Conservation (phyloP, 805 yeast genomes). For the Hanseniaspora thailandica region DNA sequence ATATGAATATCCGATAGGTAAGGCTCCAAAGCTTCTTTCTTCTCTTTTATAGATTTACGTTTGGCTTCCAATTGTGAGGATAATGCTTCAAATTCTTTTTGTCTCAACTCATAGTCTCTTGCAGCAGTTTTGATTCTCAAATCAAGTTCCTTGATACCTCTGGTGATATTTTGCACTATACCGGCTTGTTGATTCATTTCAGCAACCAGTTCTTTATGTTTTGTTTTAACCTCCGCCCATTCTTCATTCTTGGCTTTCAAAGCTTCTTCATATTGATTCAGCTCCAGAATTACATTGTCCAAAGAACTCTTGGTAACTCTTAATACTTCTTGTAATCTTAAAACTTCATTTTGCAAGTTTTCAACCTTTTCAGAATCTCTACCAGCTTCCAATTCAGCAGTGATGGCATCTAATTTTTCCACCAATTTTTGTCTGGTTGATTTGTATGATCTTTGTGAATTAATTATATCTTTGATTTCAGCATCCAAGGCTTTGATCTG, state of each 20-base stretch:
- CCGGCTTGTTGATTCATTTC: constrained; percentile 8
- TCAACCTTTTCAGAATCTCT: constrained; percentile 25
- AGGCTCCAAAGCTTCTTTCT: neutral
- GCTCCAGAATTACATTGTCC: constrained; percentile 21
- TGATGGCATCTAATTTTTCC: constrained; percentile 21
- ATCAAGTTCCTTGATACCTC: neutral
- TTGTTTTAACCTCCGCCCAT: constrained; percentile 19
- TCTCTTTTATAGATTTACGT: neutral
- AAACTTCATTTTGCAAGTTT: constrained; percentile 21
- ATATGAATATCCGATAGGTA: neutral
- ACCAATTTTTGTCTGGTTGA: constrained; percentile 23
- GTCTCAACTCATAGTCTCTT: neutral
- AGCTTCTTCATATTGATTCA: constrained; percentile 19
- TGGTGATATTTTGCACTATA: neutral
- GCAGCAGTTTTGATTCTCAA: neutral
- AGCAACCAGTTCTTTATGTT: constrained; percentile 12
- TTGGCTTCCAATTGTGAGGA: no score
- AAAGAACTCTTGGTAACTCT: constrained; percentile 23
- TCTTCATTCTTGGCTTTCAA: constrained; percentile 19
- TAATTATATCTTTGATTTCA: neutral
- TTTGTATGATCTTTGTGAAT: constrained; percentile 22
- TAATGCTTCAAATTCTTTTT: neutral
- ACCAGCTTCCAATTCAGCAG: constrained; percentile 22
- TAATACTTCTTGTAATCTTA: constrained; percentile 22
- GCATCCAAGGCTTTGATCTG: neutral